These are phyloP conservation scores for Solanum pennellii DNA, from an alignment of 257 asterid species.

Conservation along the genomic window DNA sequence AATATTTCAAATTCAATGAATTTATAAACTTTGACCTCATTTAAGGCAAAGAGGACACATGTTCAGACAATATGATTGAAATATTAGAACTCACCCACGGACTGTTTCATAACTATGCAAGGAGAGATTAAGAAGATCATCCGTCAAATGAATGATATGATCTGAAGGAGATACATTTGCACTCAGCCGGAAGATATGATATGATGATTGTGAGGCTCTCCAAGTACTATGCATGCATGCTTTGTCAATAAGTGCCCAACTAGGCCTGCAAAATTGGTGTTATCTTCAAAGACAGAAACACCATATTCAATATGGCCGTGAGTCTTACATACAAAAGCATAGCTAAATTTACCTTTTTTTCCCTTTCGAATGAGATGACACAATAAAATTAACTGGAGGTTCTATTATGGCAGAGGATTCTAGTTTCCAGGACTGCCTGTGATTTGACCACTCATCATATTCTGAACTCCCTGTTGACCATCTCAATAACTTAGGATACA, in stretches of 20 bases:
- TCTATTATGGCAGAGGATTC: constrained; percentile 89
- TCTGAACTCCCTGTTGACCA: constrained; percentile 74
- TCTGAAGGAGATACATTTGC: constrained; percentile 56
- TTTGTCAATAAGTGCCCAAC: constrained; percentile 93
- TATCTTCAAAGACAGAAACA: background rate
- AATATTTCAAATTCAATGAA: background rate
- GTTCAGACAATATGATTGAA: background rate
- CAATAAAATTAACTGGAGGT: constrained; percentile 79
- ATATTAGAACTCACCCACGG: constrained; percentile 53
- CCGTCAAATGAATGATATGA: constrained; percentile 48
- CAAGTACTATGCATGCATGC: constrained; percentile 89
- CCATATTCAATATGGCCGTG: constrained; percentile 1
- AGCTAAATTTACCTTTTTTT: constrained; percentile 59
- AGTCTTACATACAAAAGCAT: background rate
- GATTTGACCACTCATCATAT: constrained; percentile 95
- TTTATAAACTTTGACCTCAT: background rate
- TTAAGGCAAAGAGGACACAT: background rate
- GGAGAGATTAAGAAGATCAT: constrained; percentile 78
- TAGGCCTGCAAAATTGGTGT: constrained; percentile 50
- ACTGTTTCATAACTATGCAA: constrained; percentile 93
- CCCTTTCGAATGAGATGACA: constrained; percentile 84
- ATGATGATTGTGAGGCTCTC: constrained; percentile 94
- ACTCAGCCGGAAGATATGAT: constrained; percentile 61
- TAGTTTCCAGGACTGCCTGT: constrained; percentile 89
- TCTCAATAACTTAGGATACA: background rate